Conservation (phyloP, 2,329 filamentous ascomycete species). For the Colletotrichum graminicola region DNA sequence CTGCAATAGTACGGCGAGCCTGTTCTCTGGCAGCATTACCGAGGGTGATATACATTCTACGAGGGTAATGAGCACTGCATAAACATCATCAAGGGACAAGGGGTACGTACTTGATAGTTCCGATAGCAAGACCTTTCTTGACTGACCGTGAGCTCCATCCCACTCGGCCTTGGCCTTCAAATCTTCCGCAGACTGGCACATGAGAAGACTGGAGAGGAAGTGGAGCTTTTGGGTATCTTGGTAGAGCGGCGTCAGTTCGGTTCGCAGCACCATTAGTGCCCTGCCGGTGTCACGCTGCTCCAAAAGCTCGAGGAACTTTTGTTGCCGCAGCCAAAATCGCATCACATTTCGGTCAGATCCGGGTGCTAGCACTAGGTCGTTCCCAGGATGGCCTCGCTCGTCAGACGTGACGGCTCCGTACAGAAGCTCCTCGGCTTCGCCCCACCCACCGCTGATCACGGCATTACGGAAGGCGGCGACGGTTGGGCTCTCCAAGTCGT, state of each 20-base stretch:
- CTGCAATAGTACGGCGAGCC: slow-evolving; percentile 83
- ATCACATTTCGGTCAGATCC: slow-evolving; percentile 83
- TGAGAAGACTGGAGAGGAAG: slow-evolving; percentile 87
- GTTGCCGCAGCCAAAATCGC: slow-evolving; percentile 89
- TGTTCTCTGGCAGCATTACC: slow-evolving; percentile 95
- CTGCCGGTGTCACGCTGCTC: slow-evolving; percentile 79
- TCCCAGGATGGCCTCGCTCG: slow-evolving; percentile 51
- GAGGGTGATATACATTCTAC: slow-evolving; percentile 91
- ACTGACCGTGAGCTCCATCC: slow-evolving; percentile 84
- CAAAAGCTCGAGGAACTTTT: slow-evolving; percentile 93
- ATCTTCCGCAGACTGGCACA: slow-evolving; percentile 85
- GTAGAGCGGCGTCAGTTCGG: slow-evolving; percentile 87
- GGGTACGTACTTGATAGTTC: slow-evolving; percentile 80
- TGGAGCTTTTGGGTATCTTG: slow-evolving; percentile 83
- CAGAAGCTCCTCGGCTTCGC: slow-evolving; percentile 84
- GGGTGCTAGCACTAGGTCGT: slow-evolving; percentile 80
- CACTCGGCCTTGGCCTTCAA: slow-evolving; percentile 82
- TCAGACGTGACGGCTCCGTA: slow-evolving; percentile 62
- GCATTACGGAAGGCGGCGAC: slow-evolving; percentile 89
- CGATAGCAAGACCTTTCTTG: slow-evolving; percentile 80
- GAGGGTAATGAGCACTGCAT: slow-evolving; percentile 44
- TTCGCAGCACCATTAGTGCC: slow-evolving; percentile 86
- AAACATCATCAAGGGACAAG: background rate
- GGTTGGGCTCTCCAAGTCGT: slow-evolving; percentile 84
- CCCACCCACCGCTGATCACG: slow-evolving; percentile 85